Base-by-base conservation (phyloP, 2,329 filamentous ascomycete genomes). In the Fusarium dimerum region DNA sequence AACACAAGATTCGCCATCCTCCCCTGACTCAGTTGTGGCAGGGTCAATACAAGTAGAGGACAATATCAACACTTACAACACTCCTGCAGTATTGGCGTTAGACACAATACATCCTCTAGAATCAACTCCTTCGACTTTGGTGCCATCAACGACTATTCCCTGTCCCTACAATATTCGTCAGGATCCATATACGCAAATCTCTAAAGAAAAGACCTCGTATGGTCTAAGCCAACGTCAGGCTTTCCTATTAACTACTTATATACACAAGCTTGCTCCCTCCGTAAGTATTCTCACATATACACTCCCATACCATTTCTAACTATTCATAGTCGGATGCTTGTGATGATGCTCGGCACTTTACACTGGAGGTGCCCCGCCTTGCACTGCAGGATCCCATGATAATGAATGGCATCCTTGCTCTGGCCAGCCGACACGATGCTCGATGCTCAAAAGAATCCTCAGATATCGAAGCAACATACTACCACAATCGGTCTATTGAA, bases 301-400 rank as follows among this genome's bases (percentile, higher is more conserved):
- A 12, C 10, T 26, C 7, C 20, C 20, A 7, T 6, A n/a, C 18
- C 6, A n/a, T 20, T 38, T 17, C 20, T 11, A 9, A 40, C 13
- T n/a, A 16, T 15, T 10, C 11, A 15, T 18, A 54, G 52, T 51
- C 52, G 4, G 52, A 55, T 26, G 48, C 45, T n/a, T 54, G 56
- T 16, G 57, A 63, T n/a, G 61, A 63, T 29, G 59, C 59, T 17
- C 57, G 59, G 2, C 70, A 74, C 47, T 80, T 80, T 50, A 71
- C 69, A 4, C 72, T 73, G 7, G 75, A 77, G 46, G 75, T 79
- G 2, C 75, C 77, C 3, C 73, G 73, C 36, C 70, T 76, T 5
- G 76, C 78, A 13, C 65, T 78, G 5, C 69, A 74, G 36, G 73
- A 76, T 15, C 75, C 76, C 0, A 74, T 79, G 61, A 71, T 80